These are phyloP conservation scores for Afroboletus lepidellus DNA, from an alignment of 1,284 basidiomycete genomes.

Conservation along the genomic window DNA sequence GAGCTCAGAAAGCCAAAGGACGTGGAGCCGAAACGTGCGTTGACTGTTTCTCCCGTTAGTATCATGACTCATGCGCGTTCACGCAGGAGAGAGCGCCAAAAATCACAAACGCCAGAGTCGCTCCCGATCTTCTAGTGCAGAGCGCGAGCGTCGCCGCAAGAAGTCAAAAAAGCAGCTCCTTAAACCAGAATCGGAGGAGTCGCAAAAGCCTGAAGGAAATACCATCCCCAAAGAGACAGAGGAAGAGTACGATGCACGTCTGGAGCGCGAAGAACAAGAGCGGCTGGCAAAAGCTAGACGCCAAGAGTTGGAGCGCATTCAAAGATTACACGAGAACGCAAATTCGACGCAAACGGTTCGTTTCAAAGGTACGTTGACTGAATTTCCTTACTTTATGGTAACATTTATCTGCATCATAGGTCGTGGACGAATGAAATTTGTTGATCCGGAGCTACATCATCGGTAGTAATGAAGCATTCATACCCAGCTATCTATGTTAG, in stretches of 20 bases:
- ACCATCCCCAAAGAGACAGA: slow-evolving; percentile 41
- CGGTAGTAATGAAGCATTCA: slow-evolving; percentile 18
- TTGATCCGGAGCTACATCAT: slow-evolving; percentile 54
- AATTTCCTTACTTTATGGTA: not conserved
- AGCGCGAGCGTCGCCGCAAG: slow-evolving; percentile 31
- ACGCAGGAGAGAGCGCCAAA: slow-evolving; percentile 9
- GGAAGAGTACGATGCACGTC: slow-evolving; percentile 68
- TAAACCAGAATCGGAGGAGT: slow-evolving; percentile 15
- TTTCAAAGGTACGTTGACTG: slow-evolving; percentile 53
- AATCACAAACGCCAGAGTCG: slow-evolving; percentile 35
- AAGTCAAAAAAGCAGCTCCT: slow-evolving; percentile 27
- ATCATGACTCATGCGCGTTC: not conserved
- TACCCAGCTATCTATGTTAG: not conserved
- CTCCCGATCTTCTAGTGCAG: slow-evolving; percentile 32
- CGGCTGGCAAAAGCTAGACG: slow-evolving; percentile 48
- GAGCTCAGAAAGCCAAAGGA: slow-evolving; percentile 53
- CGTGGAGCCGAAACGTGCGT: slow-evolving; percentile 18
- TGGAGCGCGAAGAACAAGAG: slow-evolving; percentile 70
- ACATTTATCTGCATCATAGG: slow-evolving; percentile 34
- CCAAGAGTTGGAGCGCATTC: slow-evolving; percentile 51
- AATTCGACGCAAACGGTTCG: slow-evolving; percentile 46
- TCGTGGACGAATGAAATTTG: slow-evolving; percentile 65
- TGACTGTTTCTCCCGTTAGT: not conserved
- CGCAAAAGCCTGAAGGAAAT: slow-evolving; percentile 6
- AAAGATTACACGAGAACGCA: slow-evolving; percentile 39